Percentiles rank a stretch among this genome's conserved stretches.
phyloP scores from a whole-genome alignment of 2,329 filamentous ascomycete species.

The Trichoderma aggressivum region DNA sequence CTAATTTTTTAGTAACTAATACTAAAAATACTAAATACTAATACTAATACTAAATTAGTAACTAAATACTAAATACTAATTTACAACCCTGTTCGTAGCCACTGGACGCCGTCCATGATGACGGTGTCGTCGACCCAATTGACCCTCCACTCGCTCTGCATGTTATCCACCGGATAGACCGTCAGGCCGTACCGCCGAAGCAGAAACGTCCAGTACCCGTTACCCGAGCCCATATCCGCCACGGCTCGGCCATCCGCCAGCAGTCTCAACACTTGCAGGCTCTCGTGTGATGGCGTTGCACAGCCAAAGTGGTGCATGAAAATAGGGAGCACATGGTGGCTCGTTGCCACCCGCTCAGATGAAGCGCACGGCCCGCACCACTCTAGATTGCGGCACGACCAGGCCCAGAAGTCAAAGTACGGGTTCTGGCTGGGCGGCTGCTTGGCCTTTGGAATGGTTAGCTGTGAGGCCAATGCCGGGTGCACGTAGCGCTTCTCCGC shows the following conservation, averaged over 20 bases:
- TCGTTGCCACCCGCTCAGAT: slow-evolving; percentile 50
- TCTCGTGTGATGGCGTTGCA: slow-evolving; percentile 64
- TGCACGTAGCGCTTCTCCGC: slow-evolving; percentile 49
- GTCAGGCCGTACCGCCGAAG: slow-evolving; percentile 56
- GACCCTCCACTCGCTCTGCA: slow-evolving; percentile 64
- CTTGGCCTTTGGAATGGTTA: slow-evolving; percentile 47
- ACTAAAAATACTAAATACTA: too few relatives aligned
- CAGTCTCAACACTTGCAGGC: slow-evolving; percentile 56
- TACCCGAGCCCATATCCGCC: slow-evolving; percentile 66
- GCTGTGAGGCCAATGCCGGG: slow-evolving; percentile 36
- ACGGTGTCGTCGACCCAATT: slow-evolving; percentile 67
- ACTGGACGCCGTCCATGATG: slow-evolving; percentile 57
- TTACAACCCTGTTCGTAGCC: too few relatives aligned
- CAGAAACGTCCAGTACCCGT: slow-evolving; percentile 74
- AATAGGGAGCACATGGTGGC: slow-evolving; percentile 67
- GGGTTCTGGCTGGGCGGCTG: slow-evolving; percentile 53
- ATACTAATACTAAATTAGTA: too few relatives aligned
- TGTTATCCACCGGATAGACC: slow-evolving; percentile 63
- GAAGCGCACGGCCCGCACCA: slow-evolving; percentile 59
- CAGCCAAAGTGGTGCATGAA: slow-evolving; percentile 80
- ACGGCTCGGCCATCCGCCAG: slow-evolving; percentile 53
- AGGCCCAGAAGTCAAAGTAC: slow-evolving; percentile 64
- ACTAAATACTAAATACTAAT: too few relatives aligned
- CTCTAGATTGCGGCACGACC: slow-evolving; percentile 61
- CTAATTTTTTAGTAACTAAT: too few relatives aligned